Base-by-base conservation (phyloP, 2,329 filamentous ascomycete species). In the Monascus ruber region DNA sequence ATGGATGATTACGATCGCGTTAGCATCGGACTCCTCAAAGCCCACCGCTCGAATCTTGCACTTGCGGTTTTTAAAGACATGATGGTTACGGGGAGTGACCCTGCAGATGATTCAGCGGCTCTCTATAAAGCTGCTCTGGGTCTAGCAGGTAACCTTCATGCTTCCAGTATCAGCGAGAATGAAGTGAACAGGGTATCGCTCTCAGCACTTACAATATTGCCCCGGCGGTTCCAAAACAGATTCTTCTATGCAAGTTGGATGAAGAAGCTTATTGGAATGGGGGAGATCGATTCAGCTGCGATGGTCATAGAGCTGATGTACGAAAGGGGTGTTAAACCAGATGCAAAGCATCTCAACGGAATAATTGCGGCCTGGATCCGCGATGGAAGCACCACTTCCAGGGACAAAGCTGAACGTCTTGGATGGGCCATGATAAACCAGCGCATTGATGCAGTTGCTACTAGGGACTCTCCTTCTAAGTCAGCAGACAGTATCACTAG, bases 211-310 rank as follows among this genome's bases (percentile, higher is more conserved):
- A 68, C 69, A 4, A 54, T 68, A 26, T 54, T 81, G 17, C 77
- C 77, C 4, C 56, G 61, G 8, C 58, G 58, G 28, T 71, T 74
- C 39, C 65, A 70, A 34, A 91, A 93, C 59, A 79, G 81, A 46
- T 89, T 86, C 61, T 85, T 94, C 60, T 83, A 87, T 48, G 83
- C 81, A 28, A 88, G 85, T 51, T 94, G 87, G 88, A 73, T 94
- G 53, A 89, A 89, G 60, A 78, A 83, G 36, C 74, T 93, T 6
- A 83, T 93, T 40, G 81, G 80, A 10, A 75, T 79, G 42, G 79
- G 78, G 2, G 75, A 86, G 47, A 63, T 84, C 9, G 74, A 83
- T 41, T 82, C 81, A 2, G 85, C 85, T 3, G 71, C 76, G 38
- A 75, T 77, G 43, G 84, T 93, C 6, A 68, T 91, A 26, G 73